Conservation (phyloP, 2,329 filamentous ascomycete genomes). For the Metarhizium robertsii region DNA sequence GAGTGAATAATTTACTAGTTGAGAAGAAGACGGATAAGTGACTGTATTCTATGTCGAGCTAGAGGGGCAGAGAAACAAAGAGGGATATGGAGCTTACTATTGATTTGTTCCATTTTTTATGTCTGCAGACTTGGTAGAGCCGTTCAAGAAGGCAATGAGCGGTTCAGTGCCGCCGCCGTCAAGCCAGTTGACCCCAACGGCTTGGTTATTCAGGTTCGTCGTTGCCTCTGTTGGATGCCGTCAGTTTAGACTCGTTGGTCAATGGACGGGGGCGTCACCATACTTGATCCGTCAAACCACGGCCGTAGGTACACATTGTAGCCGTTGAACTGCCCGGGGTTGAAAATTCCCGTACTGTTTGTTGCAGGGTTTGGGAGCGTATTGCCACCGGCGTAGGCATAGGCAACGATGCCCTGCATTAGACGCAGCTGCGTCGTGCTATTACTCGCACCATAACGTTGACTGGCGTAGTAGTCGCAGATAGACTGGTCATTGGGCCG, state of each 20-base stretch:
- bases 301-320: conserved; percentile 15
- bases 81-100: conserved; percentile 11
- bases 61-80: background rate
- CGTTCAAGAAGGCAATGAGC: conserved; percentile 15
- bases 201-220: conserved; percentile 18
- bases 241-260: background rate
- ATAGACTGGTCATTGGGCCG: conserved; percentile 10
- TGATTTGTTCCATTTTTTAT: conserved; percentile 18
- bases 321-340: conserved; percentile 13
- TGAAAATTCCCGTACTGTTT: conserved; percentile 19
- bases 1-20: conserved; percentile 17
- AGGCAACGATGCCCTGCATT: conserved; percentile 19
- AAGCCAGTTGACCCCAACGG: conserved; percentile 18
- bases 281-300: conserved; percentile 23
- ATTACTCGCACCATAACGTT: conserved; percentile 15
- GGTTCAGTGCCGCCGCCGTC: conserved; percentile 19
- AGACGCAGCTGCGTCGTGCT: conserved; percentile 16
- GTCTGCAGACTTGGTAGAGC: conserved; percentile 10
- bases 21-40: background rate
- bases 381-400: conserved; percentile 18
- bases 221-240: conserved; percentile 9
- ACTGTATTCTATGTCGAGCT: no score
- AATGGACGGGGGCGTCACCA: background rate
- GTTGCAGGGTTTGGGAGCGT: conserved; percentile 9
- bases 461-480: conserved; percentile 21